A percentile compares a stretch with the other conserved stretches of the same genome.
These are phyloP conservation scores for Immersiella caudata DNA, from an alignment of 495 filamentous ascomycete species.

Conservation along the genomic window DNA sequence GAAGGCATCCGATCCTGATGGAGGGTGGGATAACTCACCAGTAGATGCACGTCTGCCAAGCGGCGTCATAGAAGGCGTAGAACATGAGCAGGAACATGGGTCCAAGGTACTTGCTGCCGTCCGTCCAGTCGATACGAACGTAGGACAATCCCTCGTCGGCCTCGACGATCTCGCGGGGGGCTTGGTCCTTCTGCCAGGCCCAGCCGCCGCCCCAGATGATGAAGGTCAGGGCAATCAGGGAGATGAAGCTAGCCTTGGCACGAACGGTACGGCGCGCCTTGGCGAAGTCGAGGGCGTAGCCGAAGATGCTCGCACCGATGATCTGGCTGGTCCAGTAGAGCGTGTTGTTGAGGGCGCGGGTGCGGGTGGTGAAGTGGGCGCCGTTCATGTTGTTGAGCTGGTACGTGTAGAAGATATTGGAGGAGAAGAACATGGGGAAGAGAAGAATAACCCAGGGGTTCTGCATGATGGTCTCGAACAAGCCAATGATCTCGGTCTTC, in stretches of 20 bases:
- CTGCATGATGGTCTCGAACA: slow-evolving; percentile 70
- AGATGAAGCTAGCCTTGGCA: slow-evolving; percentile 68
- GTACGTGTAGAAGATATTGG: slow-evolving; percentile 82
- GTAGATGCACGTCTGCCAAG: slow-evolving; percentile 84
- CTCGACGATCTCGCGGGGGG: slow-evolving; percentile 51
- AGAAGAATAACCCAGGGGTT: slow-evolving; percentile 81
- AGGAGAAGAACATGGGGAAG: slow-evolving; percentile 85
- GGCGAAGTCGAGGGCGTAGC: slow-evolving; percentile 71
- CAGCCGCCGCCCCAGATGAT: slow-evolving; percentile 87
- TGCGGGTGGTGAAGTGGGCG: slow-evolving; percentile 79
- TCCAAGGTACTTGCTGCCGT: slow-evolving; percentile 64
- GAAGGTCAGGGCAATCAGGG: slow-evolving; percentile 75
- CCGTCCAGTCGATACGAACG: slow-evolving; percentile 63
- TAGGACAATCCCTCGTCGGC: slow-evolving; percentile 29
- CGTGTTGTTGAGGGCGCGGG: slow-evolving; percentile 78
- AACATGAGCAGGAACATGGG: slow-evolving; percentile 93
- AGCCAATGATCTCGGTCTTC: slow-evolving; percentile 75
- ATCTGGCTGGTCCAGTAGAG: slow-evolving; percentile 92
- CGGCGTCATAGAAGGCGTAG: slow-evolving; percentile 88
- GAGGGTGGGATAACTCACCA: slow-evolving; percentile 59
- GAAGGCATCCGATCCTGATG: neutral
- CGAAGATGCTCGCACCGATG: slow-evolving; percentile 77
- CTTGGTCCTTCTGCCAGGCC: slow-evolving; percentile 68
- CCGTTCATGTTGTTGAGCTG: slow-evolving; percentile 65
- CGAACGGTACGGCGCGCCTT: slow-evolving; percentile 67